phyloP scores from a whole-genome alignment of 306 rosid species.

The Mimosa pudica region DNA sequence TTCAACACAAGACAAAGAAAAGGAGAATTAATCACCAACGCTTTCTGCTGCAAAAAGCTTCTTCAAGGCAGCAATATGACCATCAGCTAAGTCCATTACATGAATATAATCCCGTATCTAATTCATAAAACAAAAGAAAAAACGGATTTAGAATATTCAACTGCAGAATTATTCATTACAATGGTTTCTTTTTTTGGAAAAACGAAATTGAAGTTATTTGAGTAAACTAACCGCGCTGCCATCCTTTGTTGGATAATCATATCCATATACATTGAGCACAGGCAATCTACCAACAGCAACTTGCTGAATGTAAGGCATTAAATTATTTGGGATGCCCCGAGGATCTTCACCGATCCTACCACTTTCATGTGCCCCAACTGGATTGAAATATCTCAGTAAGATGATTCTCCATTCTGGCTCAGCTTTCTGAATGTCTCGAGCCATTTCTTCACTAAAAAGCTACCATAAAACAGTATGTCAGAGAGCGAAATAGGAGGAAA shows the following conservation, averaged over 20 bases:
- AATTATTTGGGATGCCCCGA: slow-evolving; percentile 78
- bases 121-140: not conserved
- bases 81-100: slow-evolving; percentile 90
- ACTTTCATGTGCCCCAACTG: slow-evolving; percentile 87
- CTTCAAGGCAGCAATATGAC: slow-evolving; percentile 79
- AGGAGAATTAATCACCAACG: slow-evolving; percentile 47
- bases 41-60: slow-evolving; percentile 62
- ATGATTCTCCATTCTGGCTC: slow-evolving; percentile 74
- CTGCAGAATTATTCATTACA: not conserved
- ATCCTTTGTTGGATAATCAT: slow-evolving; percentile 81
- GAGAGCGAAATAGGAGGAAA: not conserved
- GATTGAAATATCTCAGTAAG: slow-evolving; percentile 76
- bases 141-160: not conserved
- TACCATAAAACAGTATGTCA: slow-evolving; percentile 22
- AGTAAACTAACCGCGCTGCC: slow-evolving; percentile 65
- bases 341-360: slow-evolving; percentile 83
- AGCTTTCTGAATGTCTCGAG: slow-evolving; percentile 64
- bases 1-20: not conserved
- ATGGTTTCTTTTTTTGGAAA: not conserved
- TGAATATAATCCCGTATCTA: slow-evolving; percentile 86
- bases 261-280: slow-evolving; percentile 70
- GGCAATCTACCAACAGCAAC: slow-evolving; percentile 82
- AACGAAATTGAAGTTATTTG: not conserved
- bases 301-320: slow-evolving; percentile 85
- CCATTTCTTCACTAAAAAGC: slow-evolving; percentile 75